phyloP scores from a whole-genome alignment of 2,329 filamentous ascomycete species.

The Hypoxylon sp. region DNA sequence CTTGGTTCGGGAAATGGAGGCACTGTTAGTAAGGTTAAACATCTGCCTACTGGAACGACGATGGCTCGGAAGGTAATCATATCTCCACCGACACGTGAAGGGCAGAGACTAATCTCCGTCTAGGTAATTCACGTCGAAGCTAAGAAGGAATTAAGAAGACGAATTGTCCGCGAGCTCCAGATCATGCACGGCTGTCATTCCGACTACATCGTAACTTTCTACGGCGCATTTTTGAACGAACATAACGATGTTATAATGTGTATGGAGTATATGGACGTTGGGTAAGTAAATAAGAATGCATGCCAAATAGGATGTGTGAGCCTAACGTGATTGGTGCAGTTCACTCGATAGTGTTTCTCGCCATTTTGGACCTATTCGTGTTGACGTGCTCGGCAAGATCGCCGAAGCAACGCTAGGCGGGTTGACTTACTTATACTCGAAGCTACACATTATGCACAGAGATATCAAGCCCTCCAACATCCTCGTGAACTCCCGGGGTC shows the following conservation, averaged over 20 bases:
- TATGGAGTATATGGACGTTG: conserved; percentile 99
- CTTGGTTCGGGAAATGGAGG: conserved; percentile 95
- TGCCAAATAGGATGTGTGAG: too few species aligned
- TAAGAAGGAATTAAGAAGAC: conserved; percentile 95
- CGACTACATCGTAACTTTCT: conserved; percentile 96
- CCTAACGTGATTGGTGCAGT: too few species aligned
- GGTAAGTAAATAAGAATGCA: too few species aligned
- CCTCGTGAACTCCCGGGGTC: conserved; percentile 89
- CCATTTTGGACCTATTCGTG: conserved; percentile 92
- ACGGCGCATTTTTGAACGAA: conserved; percentile 95
- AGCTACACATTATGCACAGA: conserved; percentile 98
- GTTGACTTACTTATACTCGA: conserved; percentile 92
- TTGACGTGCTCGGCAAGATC: conserved; percentile 97
- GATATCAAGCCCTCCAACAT: conserved; percentile 99
- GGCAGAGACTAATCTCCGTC: conserved; percentile 3
- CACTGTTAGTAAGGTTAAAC: conserved; percentile 97
- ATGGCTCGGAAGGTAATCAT: conserved; percentile 94
- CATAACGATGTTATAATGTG: conserved; percentile 99
- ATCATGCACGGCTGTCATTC: conserved; percentile 99
- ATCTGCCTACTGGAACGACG: conserved; percentile 90
- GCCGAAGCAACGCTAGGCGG: conserved; percentile 94
- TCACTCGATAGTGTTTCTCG: conserved; percentile 93
- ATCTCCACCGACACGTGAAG: not conserved
- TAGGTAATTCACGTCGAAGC: conserved; percentile 98
- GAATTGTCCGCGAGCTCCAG: conserved; percentile 95